These are phyloP conservation scores for Schizosaccharomyces japonicus DNA, from an alignment of 805 yeast genomes.

Conservation along the genomic window DNA sequence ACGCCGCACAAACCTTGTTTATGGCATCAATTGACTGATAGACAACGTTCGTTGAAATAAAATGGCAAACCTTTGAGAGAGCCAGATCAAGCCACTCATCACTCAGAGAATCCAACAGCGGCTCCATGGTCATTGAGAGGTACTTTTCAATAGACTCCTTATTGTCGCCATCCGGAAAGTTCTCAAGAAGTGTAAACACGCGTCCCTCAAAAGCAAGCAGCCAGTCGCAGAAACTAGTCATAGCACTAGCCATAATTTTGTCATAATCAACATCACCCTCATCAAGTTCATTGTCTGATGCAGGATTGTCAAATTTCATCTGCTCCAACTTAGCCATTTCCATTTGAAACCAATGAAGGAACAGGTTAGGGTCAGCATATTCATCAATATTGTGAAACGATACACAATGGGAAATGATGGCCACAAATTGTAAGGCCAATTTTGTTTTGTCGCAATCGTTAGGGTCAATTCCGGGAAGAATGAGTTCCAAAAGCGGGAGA, in stretches of 20 bases:
- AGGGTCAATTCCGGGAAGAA: slow-evolving; percentile 64
- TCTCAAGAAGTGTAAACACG: slow-evolving; percentile 40
- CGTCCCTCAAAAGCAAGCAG: slow-evolving; percentile 32
- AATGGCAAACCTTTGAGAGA: not conserved
- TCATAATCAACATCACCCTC: slow-evolving; percentile 9
- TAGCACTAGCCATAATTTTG: slow-evolving; percentile 30
- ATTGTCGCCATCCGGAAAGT: slow-evolving; percentile 29
- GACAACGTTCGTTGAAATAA: not conserved
- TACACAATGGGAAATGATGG: slow-evolving; percentile 42
- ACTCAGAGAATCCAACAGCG: too few relatives aligned
- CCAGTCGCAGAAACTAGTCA: slow-evolving; percentile 42
- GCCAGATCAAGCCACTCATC: too few relatives aligned
- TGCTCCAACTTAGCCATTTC: slow-evolving; percentile 35
- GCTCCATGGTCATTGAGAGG: too few relatives aligned
- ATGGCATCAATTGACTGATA: not conserved
- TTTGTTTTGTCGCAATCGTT: slow-evolving; percentile 61
- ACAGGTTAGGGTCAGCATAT: slow-evolving; percentile 17
- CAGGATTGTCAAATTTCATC: not conserved
- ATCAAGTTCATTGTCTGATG: not conserved
- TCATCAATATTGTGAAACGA: slow-evolving; percentile 43
- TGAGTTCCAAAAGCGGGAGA: slow-evolving; percentile 43
- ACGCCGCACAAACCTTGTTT: not conserved
- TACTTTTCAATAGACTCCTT: too few relatives aligned
- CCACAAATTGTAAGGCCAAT: slow-evolving; percentile 42
- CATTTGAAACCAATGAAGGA: slow-evolving; percentile 35